A percentile compares a stretch with the other conserved stretches of the same genome.
These are phyloP conservation scores for Tremella fuciformis DNA, from an alignment of 768 basidiomycete species.

Conservation along the genomic window DNA sequence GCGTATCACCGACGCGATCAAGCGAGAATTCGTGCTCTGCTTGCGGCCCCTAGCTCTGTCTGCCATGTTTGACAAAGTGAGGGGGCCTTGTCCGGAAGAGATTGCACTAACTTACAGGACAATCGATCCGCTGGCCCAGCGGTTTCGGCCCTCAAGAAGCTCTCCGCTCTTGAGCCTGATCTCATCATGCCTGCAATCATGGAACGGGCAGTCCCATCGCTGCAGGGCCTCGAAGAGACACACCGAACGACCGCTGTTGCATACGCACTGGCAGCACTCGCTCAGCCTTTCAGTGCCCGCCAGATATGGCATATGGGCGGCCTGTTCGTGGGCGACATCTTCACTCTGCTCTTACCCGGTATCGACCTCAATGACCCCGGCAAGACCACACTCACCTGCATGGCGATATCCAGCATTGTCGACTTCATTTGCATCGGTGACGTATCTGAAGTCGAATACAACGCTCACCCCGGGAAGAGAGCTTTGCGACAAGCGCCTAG, in stretches of 20 bases:
- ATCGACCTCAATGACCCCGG: conserved; percentile 65
- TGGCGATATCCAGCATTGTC: conserved; percentile 48
- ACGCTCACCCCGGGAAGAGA: conserved; percentile 31
- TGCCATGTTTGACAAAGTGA: conserved; percentile 78
- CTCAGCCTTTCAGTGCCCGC: conserved; percentile 74
- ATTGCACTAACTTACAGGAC: conserved; percentile 53
- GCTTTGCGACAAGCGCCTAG: conserved; percentile 53
- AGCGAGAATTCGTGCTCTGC: conserved; percentile 76
- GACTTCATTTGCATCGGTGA: conserved; percentile 42
- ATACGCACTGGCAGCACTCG: conserved; percentile 76
- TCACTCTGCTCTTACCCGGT: conserved; percentile 77
- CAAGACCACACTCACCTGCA: conserved; percentile 43
- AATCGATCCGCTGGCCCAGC: conserved; percentile 69
- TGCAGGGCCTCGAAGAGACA: conserved; percentile 89
- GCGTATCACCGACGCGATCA: conserved; percentile 73
- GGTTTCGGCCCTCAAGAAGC: conserved; percentile 73
- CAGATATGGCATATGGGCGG: conserved; percentile 76
- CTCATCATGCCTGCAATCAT: conserved; percentile 75
- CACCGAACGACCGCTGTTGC: conserved; percentile 81
- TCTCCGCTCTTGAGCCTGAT: conserved; percentile 81
- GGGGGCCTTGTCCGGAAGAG: not conserved
- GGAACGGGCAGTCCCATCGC: conserved; percentile 76
- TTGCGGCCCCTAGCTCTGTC: conserved; percentile 76
- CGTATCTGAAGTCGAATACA: conserved; percentile 31
- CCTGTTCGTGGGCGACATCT: conserved; percentile 72